phyloP scores from a whole-genome alignment of 2,329 filamentous ascomycete species.

The Hypoxylon sp. region DNA sequence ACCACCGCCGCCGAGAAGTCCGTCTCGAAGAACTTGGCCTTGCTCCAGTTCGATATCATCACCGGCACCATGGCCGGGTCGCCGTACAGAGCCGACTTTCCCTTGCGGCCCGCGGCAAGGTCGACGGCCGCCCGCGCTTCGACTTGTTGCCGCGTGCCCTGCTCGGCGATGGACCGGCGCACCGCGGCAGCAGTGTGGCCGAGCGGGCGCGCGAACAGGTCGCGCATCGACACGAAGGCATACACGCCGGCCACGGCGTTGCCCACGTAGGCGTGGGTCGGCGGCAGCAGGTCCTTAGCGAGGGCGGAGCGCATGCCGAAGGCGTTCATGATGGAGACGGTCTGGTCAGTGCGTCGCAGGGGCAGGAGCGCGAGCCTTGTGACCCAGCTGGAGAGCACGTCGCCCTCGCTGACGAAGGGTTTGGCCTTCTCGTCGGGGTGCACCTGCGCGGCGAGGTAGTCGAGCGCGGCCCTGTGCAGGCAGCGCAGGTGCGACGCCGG shows the following conservation, averaged over 20 bases:
- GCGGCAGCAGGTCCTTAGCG: conserved; percentile 50
- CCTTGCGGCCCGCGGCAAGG: conserved; percentile 4
- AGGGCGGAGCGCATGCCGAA: conserved; percentile 57
- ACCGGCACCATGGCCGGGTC: conserved; percentile 48
- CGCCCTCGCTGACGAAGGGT: conserved; percentile 63
- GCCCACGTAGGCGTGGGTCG: conserved; percentile 46
- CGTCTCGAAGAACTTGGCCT: conserved; percentile 55
- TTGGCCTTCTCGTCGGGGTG: conserved; percentile 36
- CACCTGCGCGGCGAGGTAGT: conserved; percentile 46
- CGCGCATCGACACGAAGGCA: conserved; percentile 41
- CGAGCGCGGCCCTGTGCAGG: conserved; percentile 54
- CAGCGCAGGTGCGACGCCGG: conserved; percentile 53
- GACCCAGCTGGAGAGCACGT: conserved; percentile 62
- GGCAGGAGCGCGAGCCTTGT: conserved; percentile 51
- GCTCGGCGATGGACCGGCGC: conserved; percentile 55
- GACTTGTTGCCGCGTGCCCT: conserved; percentile 52
- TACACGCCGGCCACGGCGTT: conserved; percentile 46
- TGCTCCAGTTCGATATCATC: conserved; percentile 56
- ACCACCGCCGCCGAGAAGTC: conserved; percentile 57
- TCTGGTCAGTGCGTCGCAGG: conserved; percentile 48
- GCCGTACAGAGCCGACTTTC: conserved; percentile 44
- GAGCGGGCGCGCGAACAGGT: conserved; percentile 47
- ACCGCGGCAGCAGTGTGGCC: conserved; percentile 45
- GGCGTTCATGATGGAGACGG: conserved; percentile 58
- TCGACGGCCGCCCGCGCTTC: conserved; percentile 44